phyloP scores from a whole-genome alignment of 2,329 filamentous ascomycete species.

The Biscogniauxia mediterranea region DNA sequence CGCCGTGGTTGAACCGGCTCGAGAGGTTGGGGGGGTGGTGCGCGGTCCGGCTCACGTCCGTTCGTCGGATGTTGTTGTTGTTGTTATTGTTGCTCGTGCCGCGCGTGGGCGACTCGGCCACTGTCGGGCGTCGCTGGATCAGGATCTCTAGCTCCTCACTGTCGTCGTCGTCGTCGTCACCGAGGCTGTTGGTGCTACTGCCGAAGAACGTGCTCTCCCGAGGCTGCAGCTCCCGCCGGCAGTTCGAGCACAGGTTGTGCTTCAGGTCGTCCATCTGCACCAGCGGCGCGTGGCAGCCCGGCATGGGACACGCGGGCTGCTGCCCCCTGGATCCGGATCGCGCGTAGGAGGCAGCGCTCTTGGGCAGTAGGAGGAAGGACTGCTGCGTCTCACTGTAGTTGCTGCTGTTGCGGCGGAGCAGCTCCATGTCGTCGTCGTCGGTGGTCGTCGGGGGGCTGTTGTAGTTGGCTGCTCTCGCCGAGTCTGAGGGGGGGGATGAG shows the following conservation, averaged over 20 bases:
- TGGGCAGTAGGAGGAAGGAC: no score
- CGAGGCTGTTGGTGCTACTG: not conserved
- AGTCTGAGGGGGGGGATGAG: not conserved
- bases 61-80: not conserved
- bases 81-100: not conserved
- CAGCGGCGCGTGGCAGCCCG: conserved; percentile 14
- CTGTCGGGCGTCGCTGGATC: not conserved
- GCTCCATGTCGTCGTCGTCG: not conserved
- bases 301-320: conserved; percentile 18
- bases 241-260: conserved; percentile 24
- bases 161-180: not conserved
- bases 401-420: not conserved
- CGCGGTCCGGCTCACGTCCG: no score
- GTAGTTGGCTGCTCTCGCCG: not conserved
- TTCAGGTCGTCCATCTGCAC: conserved; percentile 8
- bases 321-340: no score
- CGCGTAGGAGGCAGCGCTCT: no score
- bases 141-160: not conserved
- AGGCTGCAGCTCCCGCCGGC: conserved; percentile 22
- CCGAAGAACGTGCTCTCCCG: conserved; percentile 23
- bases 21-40: not conserved
- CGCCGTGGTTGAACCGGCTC: conserved; percentile 10
- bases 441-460: not conserved
- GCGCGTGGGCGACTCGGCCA: not conserved
- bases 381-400: no score